A percentile compares a stretch with the other conserved stretches of the same genome.
These are phyloP conservation scores for Xylogone sp. DNA, from an alignment of 2,329 filamentous ascomycete genomes.

Conservation along the genomic window DNA sequence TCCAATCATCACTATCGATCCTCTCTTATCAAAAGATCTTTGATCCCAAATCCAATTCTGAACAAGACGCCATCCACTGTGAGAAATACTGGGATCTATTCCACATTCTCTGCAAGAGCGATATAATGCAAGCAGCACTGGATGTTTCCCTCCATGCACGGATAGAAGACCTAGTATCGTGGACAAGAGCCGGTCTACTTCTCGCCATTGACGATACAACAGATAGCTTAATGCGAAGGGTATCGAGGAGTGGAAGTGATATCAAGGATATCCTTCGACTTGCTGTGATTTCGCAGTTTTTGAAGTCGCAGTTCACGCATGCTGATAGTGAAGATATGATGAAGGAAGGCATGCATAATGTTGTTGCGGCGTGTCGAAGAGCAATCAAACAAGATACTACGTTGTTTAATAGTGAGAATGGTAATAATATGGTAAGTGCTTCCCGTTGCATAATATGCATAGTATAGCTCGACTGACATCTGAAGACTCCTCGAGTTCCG, in stretches of 20 bases:
- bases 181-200: constrained; percentile 12
- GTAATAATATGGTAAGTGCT: too few relatives aligned
- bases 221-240: constrained; percentile 7
- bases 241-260: constrained; percentile 10
- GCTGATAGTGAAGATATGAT: constrained; percentile 9
- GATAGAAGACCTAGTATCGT: constrained; percentile 7
- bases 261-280: constrained; percentile 13
- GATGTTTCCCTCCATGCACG: constrained; percentile 4
- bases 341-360: constrained; percentile 9
- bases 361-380: constrained; percentile 9
- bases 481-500: too few relatives aligned
- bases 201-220: constrained; percentile 11
- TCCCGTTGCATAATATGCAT: too few relatives aligned
- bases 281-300: constrained; percentile 9
- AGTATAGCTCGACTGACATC: too few relatives aligned
- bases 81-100: constrained; percentile 11
- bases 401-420: too few relatives aligned
- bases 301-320: constrained; percentile 4
- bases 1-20: constrained; percentile 9
- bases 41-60: constrained; percentile 6
- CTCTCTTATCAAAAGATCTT: constrained; percentile 12
- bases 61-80: constrained; percentile 1
- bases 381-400: not conserved
- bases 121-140: constrained; percentile 16
- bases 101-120: constrained; percentile 12